These are phyloP conservation scores for Knoxia roxburghii DNA, from an alignment of 257 asterid genomes.

Conservation along the genomic window DNA sequence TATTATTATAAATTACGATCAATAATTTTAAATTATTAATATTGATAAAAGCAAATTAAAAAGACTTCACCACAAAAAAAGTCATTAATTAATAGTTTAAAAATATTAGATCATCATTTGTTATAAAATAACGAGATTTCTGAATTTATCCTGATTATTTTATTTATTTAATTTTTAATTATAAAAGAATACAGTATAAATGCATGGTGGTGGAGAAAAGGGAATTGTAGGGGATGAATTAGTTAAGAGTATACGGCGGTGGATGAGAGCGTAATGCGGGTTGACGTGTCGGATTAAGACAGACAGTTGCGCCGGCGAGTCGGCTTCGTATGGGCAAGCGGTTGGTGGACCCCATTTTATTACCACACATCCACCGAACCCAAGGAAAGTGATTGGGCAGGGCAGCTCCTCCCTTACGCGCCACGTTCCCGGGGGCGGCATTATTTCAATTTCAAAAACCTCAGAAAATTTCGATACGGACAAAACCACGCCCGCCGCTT, in stretches of 20 bases:
- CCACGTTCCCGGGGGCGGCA: constrained; percentile 21
- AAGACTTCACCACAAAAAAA: too few species aligned
- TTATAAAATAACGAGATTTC: too few species aligned
- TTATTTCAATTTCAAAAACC: neutral
- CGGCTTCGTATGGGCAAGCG: constrained; percentile 24
- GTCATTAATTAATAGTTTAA: too few species aligned
- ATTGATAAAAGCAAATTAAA: too few species aligned
- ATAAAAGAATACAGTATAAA: too few species aligned
- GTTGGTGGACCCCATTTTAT: neutral
- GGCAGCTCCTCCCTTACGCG: constrained; percentile 15
- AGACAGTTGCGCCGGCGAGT: constrained; percentile 32
- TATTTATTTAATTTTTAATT: too few species aligned
- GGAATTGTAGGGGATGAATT: too few species aligned
- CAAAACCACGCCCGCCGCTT: constrained; percentile 20
- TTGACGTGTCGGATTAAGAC: constrained; percentile 31
- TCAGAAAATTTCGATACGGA: neutral
- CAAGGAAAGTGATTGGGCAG: neutral
- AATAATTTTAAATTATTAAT: too few species aligned
- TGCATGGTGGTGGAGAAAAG: too few species aligned
- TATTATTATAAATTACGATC: too few species aligned
- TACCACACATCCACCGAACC: neutral
- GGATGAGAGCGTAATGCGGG: constrained; percentile 9
- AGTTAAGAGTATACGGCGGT: constrained; percentile 10
- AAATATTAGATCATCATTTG: too few species aligned
- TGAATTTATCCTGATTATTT: too few species aligned